Conservation (phyloP, 306 rosid species). For the Arachis stenosperma region DNA sequence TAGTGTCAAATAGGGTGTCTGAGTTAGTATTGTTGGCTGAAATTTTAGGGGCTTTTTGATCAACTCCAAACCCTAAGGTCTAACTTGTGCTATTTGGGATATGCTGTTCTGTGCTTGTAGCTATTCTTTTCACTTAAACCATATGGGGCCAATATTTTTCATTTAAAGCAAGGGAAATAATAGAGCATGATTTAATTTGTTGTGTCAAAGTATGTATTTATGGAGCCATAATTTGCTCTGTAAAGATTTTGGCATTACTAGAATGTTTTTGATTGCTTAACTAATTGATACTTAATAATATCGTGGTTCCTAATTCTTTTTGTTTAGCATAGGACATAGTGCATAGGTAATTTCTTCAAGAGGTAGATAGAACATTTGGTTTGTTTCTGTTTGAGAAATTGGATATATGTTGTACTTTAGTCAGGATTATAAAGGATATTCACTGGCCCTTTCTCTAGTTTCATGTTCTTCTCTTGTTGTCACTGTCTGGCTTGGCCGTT, state of each 20-base stretch:
- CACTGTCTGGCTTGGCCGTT: background rate
- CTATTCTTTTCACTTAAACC: background rate
- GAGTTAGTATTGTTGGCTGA: background rate
- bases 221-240: background rate
- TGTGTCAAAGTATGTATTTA: constrained; percentile 2
- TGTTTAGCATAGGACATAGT: constrained; percentile 10
- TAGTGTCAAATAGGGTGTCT: constrained; percentile 6
- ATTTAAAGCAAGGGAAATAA: background rate
- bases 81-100: background rate
- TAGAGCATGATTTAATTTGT: background rate
- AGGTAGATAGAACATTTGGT: background rate
- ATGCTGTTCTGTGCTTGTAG: background rate
- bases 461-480: constrained; percentile 6
- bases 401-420: background rate
- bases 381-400: background rate
- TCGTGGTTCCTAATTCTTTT: background rate
- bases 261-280: background rate
- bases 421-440: background rate
- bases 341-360: background rate
- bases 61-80: background rate
- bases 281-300: background rate
- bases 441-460: background rate
- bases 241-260: background rate
- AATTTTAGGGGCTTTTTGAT: constrained; percentile 5
- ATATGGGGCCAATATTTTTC: background rate